A percentile compares a stretch with the other conserved stretches of the same genome.
These are phyloP conservation scores for Cyberlindnera lachancei DNA, from an alignment of 805 yeast genomes.

Conservation along the genomic window DNA sequence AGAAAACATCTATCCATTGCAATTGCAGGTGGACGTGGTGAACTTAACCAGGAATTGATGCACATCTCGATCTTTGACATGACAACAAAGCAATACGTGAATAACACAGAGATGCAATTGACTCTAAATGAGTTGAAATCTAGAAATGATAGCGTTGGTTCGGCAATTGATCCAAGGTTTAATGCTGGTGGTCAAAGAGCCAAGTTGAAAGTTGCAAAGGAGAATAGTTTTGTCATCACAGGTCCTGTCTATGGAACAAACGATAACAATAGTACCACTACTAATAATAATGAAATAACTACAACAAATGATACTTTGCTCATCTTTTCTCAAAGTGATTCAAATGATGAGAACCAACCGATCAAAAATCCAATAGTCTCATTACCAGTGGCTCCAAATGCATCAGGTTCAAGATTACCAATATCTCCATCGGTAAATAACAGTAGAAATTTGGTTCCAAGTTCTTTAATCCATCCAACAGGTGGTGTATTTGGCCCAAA, in stretches of 20 bases:
- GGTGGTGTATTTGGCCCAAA: slow-evolving; percentile 64
- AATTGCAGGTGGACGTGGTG: slow-evolving; percentile 47
- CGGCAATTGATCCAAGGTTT: slow-evolving; percentile 10
- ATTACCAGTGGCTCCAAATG: slow-evolving; percentile 25
- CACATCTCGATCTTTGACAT: slow-evolving; percentile 37
- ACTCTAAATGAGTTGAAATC: slow-evolving; percentile 16
- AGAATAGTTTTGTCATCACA: slow-evolving; percentile 14
- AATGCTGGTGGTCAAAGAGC: slow-evolving; percentile 4
- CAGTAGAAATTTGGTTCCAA: slow-evolving; percentile 30
- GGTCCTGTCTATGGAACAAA: slow-evolving; percentile 9
- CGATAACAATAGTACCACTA: slow-evolving; percentile 2
- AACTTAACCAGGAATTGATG: slow-evolving; percentile 23
- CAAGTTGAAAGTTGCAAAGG: slow-evolving; percentile 12
- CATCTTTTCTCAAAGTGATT: slow-evolving; percentile 11
- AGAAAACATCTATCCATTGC: slow-evolving; percentile 40
- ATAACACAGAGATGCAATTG: slow-evolving; percentile 14
- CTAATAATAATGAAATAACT: too few relatives aligned
- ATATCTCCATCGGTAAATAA: slow-evolving; percentile 16
- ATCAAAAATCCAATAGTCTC: slow-evolving; percentile 26
- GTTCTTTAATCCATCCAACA: slow-evolving; percentile 44
- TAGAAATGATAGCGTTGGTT: slow-evolving; percentile 3
- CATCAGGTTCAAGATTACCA: slow-evolving; percentile 26
- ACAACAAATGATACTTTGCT: slow-evolving; percentile 14
- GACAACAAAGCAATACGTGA: slow-evolving; percentile 26
- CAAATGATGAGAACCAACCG: slow-evolving; percentile 3